Conservation (phyloP, 192 early-diverging fungal genomes). For the Umbelopsis vinacea region DNA sequence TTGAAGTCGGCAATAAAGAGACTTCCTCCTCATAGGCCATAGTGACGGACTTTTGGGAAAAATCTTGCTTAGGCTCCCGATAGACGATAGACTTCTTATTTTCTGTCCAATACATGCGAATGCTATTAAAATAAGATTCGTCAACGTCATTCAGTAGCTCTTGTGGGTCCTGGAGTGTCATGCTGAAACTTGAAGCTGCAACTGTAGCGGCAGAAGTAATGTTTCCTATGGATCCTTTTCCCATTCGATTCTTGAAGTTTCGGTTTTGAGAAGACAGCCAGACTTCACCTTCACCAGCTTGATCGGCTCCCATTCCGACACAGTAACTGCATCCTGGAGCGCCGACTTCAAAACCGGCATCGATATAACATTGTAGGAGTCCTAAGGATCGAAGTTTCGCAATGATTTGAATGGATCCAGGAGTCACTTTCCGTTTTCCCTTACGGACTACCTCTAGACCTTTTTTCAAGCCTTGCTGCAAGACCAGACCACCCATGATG, state of each 20-base stretch:
- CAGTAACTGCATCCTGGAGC: slow-evolving; percentile 85
- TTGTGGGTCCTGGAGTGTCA: slow-evolving; percentile 71
- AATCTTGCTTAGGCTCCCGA: slow-evolving; percentile 17
- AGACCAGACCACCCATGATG: slow-evolving; percentile 75
- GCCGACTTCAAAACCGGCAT: slow-evolving; percentile 74
- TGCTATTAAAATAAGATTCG: slow-evolving; percentile 55
- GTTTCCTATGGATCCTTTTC: slow-evolving; percentile 79
- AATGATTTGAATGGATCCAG: slow-evolving; percentile 77
- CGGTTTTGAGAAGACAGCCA: slow-evolving; percentile 87
- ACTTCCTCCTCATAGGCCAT: slow-evolving; percentile 26
- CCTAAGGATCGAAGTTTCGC: slow-evolving; percentile 79
- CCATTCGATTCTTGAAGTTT: slow-evolving; percentile 88
- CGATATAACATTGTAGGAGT: slow-evolving; percentile 73
- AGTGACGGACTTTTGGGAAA: neutral
- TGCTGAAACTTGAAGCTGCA: slow-evolving; percentile 77
- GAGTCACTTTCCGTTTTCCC: slow-evolving; percentile 76
- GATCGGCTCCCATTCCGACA: slow-evolving; percentile 78
- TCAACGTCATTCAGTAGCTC: slow-evolving; percentile 71
- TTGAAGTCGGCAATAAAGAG: slow-evolving; percentile 45
- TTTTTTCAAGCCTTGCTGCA: slow-evolving; percentile 74
- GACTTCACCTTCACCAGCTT: slow-evolving; percentile 77
- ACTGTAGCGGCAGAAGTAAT: slow-evolving; percentile 79
- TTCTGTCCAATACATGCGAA: slow-evolving; percentile 16
- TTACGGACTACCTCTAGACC: slow-evolving; percentile 61
- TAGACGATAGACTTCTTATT: slow-evolving; percentile 9